Base-by-base conservation (phyloP, 768 basidiomycete species). In the Amanita muscaria region DNA sequence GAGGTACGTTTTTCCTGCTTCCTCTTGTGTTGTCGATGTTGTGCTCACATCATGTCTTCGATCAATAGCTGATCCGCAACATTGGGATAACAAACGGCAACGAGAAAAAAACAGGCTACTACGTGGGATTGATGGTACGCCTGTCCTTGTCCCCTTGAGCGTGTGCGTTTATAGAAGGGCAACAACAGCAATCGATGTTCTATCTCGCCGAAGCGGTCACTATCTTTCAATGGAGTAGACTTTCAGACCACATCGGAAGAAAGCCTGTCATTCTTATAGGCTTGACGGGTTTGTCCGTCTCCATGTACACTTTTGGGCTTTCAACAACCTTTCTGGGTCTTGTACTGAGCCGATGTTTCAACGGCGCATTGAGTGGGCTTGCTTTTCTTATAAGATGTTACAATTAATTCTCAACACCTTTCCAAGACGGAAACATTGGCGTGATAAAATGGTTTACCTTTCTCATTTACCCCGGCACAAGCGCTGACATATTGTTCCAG, bases 261-360 rank as follows among this genome's bases (percentile, higher is more conserved):
- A 86, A 82, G 51, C 85, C 87, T 0, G 76, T 88, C 16, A 74
- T 88, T 46, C 64, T 88, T 43, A 66, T 57, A 0, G 86, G 86
- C 1, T 61, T 88, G 1, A 59, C 73, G 19, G 85, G 85, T 3
- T 54, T 85, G 12, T 75, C 79, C 0, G 27, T 73, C 9, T 84
- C 82, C 0, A 85, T 87, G 79, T 79, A 75, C 44, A 77, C 73
- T 57, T 86, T 88, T 49, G 86, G 85, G 16, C 59, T 88, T 10
- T 84, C 83, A 0, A 77, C 59, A 40, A 78, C 81, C 0, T 86
- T 81, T 53, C 76, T 69, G 74, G 76, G 77, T 5, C 64, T 81
- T 2, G 73, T 83, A 2, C 33, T 73, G 22, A 83, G 81, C 53
- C 82, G 83, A 47, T 68, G 70, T 51, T 60, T 86, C 27, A 83